Percentiles rank a stretch among this genome's conserved stretches.
Conservation (phyloP, 768 basidiomycete genomes). For the Mycena rebaudengoi region DNA sequence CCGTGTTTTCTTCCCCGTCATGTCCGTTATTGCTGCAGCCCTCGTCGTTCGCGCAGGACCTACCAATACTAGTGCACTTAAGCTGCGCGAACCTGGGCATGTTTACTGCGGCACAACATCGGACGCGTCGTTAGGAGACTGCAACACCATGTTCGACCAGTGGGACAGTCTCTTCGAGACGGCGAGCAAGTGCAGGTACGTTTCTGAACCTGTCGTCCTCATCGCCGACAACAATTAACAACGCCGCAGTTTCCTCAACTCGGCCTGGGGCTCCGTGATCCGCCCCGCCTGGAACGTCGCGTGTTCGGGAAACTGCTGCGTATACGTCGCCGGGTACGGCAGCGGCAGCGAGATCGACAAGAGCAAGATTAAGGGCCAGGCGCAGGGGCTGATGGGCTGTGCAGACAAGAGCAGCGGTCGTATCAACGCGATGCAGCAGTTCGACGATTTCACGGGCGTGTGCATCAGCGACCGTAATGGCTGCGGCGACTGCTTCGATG, state of each 20-base stretch:
- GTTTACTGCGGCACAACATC: background rate
- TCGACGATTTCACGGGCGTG: background rate
- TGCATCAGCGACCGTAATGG: background rate
- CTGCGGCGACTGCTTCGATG: background rate
- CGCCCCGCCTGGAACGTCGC: background rate
- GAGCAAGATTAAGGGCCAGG: background rate
- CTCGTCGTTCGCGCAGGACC: background rate
- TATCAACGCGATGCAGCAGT: background rate
- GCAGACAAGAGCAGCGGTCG: background rate
- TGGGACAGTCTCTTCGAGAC: background rate
- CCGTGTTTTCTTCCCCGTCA: background rate
- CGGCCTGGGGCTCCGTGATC: background rate
- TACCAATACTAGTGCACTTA: background rate
- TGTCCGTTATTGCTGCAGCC: background rate
- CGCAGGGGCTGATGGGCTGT: background rate
- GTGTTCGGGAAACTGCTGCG: background rate
- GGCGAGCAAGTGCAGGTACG: background rate
- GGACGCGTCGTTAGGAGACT: background rate
- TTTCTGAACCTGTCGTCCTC: background rate
- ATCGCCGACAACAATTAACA: background rate
- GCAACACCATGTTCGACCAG: background rate
- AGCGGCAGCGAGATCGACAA: background rate
- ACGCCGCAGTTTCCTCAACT: background rate
- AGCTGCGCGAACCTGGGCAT: background rate
- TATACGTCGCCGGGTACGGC: background rate